Conservation (phyloP, 192 early-diverging fungal genomes). For the Coemansia sp. region DNA sequence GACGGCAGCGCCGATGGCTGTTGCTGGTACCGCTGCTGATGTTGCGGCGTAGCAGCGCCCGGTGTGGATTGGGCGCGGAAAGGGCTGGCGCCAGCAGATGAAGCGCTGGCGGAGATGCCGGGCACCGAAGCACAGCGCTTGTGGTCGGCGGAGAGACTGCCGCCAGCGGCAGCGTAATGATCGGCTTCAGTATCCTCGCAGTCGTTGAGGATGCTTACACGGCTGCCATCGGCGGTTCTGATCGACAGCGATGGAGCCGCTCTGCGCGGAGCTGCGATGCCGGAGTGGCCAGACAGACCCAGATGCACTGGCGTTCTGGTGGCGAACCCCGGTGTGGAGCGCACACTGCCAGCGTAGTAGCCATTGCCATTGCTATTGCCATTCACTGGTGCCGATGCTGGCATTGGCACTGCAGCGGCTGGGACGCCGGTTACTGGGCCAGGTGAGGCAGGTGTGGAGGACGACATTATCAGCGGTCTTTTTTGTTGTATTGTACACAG, state of each 20-base stretch:
- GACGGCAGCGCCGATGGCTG: conserved; percentile 33
- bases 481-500: conserved; percentile 12
- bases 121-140: conserved; percentile 41
- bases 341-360: conserved; percentile 5
- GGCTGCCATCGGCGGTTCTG: conserved; percentile 40
- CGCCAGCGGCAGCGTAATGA: background rate
- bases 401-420: background rate
- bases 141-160: conserved; percentile 20
- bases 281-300: conserved; percentile 16
- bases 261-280: conserved; percentile 12
- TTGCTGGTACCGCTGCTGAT: conserved; percentile 16
- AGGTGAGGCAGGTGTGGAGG: conserved; percentile 30
- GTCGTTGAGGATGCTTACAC: conserved; percentile 55
- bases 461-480: conserved; percentile 18
- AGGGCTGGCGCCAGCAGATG: conserved; percentile 19
- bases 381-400: no score
- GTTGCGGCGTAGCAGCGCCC: conserved; percentile 28
- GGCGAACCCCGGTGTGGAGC: conserved; percentile 26
- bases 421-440: conserved; percentile 3
- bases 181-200: conserved; percentile 7
- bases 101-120: conserved; percentile 19
- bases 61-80: conserved; percentile 33
- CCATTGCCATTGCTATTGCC: no score
- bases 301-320: conserved; percentile 33
- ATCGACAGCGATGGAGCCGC: conserved; percentile 45